These are phyloP conservation scores for Globisporangium splendens DNA, from an alignment of 352 stramenopile genomes.

Conservation along the genomic window DNA sequence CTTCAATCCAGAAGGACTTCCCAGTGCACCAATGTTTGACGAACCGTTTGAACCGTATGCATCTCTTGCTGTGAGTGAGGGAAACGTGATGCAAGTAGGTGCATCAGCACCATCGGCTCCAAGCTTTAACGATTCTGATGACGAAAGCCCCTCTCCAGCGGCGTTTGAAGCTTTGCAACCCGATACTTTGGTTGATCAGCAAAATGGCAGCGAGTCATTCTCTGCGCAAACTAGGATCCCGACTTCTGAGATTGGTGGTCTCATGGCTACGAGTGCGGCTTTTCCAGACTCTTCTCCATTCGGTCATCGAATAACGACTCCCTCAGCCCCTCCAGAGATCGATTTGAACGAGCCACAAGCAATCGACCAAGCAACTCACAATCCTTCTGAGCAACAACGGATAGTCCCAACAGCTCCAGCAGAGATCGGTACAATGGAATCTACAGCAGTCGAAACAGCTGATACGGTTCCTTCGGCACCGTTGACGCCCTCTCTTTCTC, in stretches of 20 bases:
- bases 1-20: not conserved
- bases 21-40: constrained; percentile 14
- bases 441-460: not conserved
- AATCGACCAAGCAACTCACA: constrained; percentile 7
- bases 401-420: not conserved
- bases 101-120: constrained; percentile 31
- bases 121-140: constrained; percentile 38
- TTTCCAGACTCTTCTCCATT: constrained; percentile 16
- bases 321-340: constrained; percentile 17
- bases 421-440: not conserved
- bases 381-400: not conserved
- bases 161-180: not conserved
- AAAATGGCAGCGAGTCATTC: not conserved
- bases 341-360: constrained; percentile 6
- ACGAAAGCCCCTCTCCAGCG: constrained; percentile 16
- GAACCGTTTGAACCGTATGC: constrained; percentile 1
- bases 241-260: not conserved
- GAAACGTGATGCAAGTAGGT: not conserved
- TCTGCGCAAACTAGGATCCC: not conserved
- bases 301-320: not conserved
- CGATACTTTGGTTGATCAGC: not conserved
- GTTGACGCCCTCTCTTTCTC: constrained; percentile 41
- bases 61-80: not conserved
- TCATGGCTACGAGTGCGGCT: constrained; percentile 9
- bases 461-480: constrained; percentile 14